Conservation (phyloP, 2,329 filamentous ascomycete species). For the Aspergillus aculeatus region DNA sequence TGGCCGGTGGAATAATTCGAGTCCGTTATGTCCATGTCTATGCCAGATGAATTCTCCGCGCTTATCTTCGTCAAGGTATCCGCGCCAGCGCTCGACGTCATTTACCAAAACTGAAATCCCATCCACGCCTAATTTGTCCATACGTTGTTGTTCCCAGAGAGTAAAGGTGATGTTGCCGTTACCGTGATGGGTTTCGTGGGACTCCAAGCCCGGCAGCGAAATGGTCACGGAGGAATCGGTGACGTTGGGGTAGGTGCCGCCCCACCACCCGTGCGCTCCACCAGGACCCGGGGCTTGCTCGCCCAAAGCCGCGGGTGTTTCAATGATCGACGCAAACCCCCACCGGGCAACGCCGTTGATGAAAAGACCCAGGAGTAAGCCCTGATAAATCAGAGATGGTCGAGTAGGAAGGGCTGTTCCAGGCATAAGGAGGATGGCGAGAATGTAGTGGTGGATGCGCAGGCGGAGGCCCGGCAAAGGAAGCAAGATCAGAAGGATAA, state of each 20-base stretch:
- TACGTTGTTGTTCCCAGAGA: slow-evolving; percentile 43
- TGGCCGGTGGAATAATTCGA: slow-evolving; percentile 33
- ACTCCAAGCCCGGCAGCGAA: slow-evolving; percentile 40
- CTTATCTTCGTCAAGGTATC: slow-evolving; percentile 53
- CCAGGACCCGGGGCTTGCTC: slow-evolving; percentile 47
- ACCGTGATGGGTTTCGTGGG: slow-evolving; percentile 33
- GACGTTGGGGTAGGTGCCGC: slow-evolving; percentile 53
- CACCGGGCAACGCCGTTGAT: slow-evolving; percentile 91
- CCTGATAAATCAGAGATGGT: slow-evolving; percentile 81
- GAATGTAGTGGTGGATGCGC: slow-evolving; percentile 92
- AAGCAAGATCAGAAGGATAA: slow-evolving; percentile 68
- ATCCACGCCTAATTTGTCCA: slow-evolving; percentile 47
- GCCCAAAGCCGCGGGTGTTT: slow-evolving; percentile 71
- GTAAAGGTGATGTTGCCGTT: slow-evolving; percentile 49
- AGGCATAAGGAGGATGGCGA: slow-evolving; percentile 80
- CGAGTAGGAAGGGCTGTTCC: slow-evolving; percentile 88
- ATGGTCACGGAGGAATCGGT: slow-evolving; percentile 47
- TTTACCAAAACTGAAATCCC: slow-evolving; percentile 62
- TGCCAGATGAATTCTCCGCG: slow-evolving; percentile 53
- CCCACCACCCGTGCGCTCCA: slow-evolving; percentile 44
- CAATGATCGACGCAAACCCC: slow-evolving; percentile 86
- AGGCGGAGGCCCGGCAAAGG: slow-evolving; percentile 74
- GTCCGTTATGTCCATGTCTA: slow-evolving; percentile 40
- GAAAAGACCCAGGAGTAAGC: slow-evolving; percentile 84
- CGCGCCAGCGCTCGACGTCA: slow-evolving; percentile 61